phyloP scores from a whole-genome alignment of 345 rosid species.

The Eucalyptus marginata region DNA sequence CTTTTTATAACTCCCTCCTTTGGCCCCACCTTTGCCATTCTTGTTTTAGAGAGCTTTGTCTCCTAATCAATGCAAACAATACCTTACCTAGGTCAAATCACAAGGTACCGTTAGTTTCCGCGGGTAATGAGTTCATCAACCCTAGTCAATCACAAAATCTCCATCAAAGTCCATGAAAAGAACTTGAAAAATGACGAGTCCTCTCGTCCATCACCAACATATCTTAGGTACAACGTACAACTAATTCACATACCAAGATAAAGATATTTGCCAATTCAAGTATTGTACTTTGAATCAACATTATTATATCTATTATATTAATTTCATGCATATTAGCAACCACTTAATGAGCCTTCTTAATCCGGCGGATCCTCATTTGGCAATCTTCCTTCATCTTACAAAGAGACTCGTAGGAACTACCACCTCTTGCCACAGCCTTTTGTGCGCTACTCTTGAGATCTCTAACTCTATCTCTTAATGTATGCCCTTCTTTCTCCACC shows the following conservation, averaged over 20 bases:
- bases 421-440: conserved; percentile 10
- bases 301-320: background rate
- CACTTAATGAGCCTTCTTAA: background rate
- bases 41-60: background rate
- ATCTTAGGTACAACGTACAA: background rate
- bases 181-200: background rate
- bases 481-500: conserved; percentile 24
- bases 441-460: conserved; percentile 8
- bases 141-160: background rate
- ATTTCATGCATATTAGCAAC: background rate
- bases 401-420: conserved; percentile 13
- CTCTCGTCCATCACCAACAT: no score
- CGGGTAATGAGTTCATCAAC: background rate
- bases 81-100: background rate
- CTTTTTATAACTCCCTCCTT: background rate
- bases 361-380: background rate
- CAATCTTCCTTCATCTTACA: background rate
- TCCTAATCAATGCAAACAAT: no score
- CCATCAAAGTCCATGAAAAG: background rate
- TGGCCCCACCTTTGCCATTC: background rate
- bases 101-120: background rate
- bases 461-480: conserved; percentile 26
- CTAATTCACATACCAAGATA: background rate
- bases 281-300: no score
- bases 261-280: background rate